These are phyloP conservation scores for Fusarium longipes DNA, from an alignment of 2,329 filamentous ascomycete species.

Conservation along the genomic window DNA sequence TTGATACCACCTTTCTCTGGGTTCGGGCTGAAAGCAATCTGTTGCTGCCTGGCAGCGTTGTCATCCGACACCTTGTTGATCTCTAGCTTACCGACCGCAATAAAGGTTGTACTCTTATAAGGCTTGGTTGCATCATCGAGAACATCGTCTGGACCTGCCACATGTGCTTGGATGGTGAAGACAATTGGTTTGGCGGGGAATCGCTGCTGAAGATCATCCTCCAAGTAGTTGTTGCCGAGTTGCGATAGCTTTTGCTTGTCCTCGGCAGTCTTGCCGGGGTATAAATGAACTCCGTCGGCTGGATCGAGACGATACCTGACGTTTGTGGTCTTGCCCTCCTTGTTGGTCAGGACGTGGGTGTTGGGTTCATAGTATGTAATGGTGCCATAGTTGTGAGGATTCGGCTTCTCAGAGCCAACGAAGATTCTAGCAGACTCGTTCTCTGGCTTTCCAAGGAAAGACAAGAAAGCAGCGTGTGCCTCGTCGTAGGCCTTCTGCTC, in stretches of 20 bases:
- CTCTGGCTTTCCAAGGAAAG: neutral
- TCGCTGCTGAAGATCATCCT: slow-evolving; percentile 11
- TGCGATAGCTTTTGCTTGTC: neutral
- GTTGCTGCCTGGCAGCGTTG: slow-evolving; percentile 4
- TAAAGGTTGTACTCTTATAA: neutral
- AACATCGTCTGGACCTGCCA: slow-evolving; percentile 6
- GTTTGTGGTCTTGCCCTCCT: slow-evolving; percentile 10
- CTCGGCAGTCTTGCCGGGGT: neutral
- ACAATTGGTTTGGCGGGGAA: slow-evolving; percentile 29
- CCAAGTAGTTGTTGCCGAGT: slow-evolving; percentile 16
- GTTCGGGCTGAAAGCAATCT: slow-evolving; percentile 13
- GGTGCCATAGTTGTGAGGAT: slow-evolving; percentile 24
- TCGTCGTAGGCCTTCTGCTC: slow-evolving; percentile 1
- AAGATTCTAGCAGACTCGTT: slow-evolving; percentile 4
- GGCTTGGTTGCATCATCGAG: slow-evolving; percentile 20
- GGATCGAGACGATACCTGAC: slow-evolving; percentile 24
- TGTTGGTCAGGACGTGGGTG: slow-evolving; percentile 24
- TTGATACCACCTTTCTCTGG: slow-evolving; percentile 19
- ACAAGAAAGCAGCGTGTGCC: neutral
- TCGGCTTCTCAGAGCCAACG: slow-evolving; percentile 21
- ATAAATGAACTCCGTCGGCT: slow-evolving; percentile 11
- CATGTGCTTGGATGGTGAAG: slow-evolving; percentile 23
- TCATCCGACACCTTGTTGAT: slow-evolving; percentile 26
- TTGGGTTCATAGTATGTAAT: slow-evolving; percentile 34
- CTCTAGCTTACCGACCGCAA: slow-evolving; percentile 9